Evolutionary conservation across 2,329 filamentous ascomycete species (phyloP), one percentile per base, ranked within the genome.

Genomic region (Exophiala viscosa): DNA sequence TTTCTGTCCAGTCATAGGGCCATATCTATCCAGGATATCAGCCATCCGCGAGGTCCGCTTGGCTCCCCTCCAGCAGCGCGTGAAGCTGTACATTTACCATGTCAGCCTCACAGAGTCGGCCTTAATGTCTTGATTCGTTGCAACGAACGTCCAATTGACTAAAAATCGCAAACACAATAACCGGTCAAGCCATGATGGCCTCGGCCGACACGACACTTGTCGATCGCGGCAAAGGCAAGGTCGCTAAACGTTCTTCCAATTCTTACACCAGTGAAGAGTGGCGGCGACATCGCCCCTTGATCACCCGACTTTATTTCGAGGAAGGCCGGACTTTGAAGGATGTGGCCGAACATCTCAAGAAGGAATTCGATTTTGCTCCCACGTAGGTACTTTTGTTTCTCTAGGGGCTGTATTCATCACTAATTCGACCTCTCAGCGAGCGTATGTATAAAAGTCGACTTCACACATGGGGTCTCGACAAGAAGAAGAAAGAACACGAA

Each of bases 401-500:
- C 32, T 36, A 5, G 34, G n/a, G 11, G 10, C 14, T 43, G 40
- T 10, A 14, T 32, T 20, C 6, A 34, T 33, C n/a, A 47, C 51
- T 50, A 42, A 49, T 43, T 42, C 42, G 35, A n/a, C 14, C 28
- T 28, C 20, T 14, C 43, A 63, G 59, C 14, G 60, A 63, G 51
- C 60, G 60, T 11, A 63, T 63, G 60, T 63, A 63, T 50, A 63
- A 63, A 55, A 63, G 60, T 50, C 51, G 59, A 41, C 54, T 61
- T 33, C 57, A 61, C 44, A 58, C 54, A 40, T 61, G 59, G 59
- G 59, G 59, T 13, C 48, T 61, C 32, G 59, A 61, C 45, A 63
- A 63, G 50, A 63, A 63, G 55, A 63, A 63, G 38, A 63, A 63
- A 36, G 60, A 63, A 46, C 60, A 63, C 45, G 60, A 63, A 38